These are phyloP conservation scores for Uronychia binucleata DNA, from an alignment of 73 alveolate genomes.

Conservation along the genomic window DNA sequence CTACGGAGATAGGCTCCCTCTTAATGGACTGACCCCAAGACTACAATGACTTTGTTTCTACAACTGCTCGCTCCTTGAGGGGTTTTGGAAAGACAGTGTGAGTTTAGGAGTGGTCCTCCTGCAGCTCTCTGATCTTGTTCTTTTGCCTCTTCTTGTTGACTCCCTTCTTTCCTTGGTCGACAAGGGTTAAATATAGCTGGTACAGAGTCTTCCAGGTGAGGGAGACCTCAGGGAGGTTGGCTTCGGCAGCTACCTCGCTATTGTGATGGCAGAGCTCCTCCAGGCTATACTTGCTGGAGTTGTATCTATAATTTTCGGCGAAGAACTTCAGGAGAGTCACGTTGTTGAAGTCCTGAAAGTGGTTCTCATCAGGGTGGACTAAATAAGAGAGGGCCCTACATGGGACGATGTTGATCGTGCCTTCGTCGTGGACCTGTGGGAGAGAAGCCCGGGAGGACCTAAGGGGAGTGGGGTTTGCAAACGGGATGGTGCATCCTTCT, in stretches of 20 bases:
- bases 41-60: not conserved
- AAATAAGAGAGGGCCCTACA: not conserved
- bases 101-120: not conserved
- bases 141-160: not conserved
- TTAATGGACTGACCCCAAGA: not conserved
- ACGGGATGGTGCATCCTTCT: not conserved
- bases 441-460: not conserved
- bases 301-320: not conserved
- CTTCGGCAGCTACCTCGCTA: not conserved
- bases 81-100: not conserved
- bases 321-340: not conserved
- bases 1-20: not conserved
- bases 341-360: not conserved
- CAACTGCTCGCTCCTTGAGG: not conserved
- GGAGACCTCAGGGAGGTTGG: not conserved
- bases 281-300: not conserved
- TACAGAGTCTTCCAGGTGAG: not conserved
- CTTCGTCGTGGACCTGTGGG: not conserved
- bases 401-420: not conserved
- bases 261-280: not conserved
- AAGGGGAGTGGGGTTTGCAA: not conserved
- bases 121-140: not conserved
- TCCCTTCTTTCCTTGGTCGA: not conserved
- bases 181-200: not conserved
- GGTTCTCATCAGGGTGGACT: not conserved